A percentile compares a stretch with the other conserved stretches of the same genome.
Conservation (phyloP, 1,284 basidiomycete genomes). For the Marasmius tenuissimus region DNA sequence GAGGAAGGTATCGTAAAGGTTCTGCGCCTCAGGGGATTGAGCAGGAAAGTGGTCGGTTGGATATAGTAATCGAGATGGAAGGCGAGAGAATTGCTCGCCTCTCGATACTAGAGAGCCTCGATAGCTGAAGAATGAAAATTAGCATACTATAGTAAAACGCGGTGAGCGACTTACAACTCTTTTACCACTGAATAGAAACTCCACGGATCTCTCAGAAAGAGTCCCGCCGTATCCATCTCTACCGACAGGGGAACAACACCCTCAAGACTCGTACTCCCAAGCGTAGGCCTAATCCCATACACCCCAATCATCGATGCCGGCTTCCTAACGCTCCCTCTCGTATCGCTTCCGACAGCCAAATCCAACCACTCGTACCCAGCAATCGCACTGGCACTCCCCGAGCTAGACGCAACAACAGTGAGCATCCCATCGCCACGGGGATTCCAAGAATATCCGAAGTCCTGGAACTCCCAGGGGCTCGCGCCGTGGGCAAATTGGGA, state of each 20-base stretch:
- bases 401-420: conserved; percentile 34
- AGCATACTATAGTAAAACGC: background rate
- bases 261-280: conserved; percentile 27
- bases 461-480: conserved; percentile 51
- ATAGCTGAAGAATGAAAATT: conserved; percentile 21
- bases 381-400: conserved; percentile 35
- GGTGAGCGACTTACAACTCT: conserved; percentile 23
- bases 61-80: conserved; percentile 29
- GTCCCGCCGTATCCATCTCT: conserved; percentile 36
- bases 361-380: conserved; percentile 36
- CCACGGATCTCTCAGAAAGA: conserved; percentile 31
- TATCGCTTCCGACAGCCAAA: conserved; percentile 35
- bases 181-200: conserved; percentile 25
- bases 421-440: conserved; percentile 52
- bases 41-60: conserved; percentile 34
- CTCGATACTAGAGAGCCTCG: conserved; percentile 24
- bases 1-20: conserved; percentile 28
- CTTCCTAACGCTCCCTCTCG: conserved; percentile 35
- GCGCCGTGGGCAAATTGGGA: conserved; percentile 60
- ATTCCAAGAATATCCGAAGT: conserved; percentile 53
- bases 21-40: conserved; percentile 27
- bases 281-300: conserved; percentile 33
- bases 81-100: conserved; percentile 20
- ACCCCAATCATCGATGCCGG: conserved; percentile 34
- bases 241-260: conserved; percentile 34